These are phyloP conservation scores for Cocos nucifera DNA, from an alignment of 176 grass and related monocot genomes.

Conservation along the genomic window DNA sequence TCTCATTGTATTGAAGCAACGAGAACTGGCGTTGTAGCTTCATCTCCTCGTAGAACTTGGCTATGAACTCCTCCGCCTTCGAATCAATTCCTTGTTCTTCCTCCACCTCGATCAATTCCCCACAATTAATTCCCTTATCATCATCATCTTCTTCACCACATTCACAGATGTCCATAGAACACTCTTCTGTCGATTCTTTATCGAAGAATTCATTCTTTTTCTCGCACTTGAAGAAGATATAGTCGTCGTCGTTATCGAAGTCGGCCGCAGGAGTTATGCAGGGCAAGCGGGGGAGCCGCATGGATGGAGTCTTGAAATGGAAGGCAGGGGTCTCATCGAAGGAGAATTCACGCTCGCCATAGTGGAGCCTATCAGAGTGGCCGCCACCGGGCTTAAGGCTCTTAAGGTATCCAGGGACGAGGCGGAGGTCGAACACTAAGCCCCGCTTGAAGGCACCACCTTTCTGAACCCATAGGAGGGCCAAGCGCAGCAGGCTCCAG, in stretches of 20 bases:
- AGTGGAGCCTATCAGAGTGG: slow-evolving; percentile 15
- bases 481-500: too few species aligned
- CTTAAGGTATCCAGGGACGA: slow-evolving; percentile 12
- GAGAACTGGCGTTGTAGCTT: slow-evolving; percentile 64
- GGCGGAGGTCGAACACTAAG: slow-evolving; percentile 8
- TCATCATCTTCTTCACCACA: not conserved
- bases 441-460: slow-evolving; percentile 34
- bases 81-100: slow-evolving; percentile 48
- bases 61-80: slow-evolving; percentile 84
- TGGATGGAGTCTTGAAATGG: slow-evolving; percentile 51
- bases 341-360: slow-evolving; percentile 76
- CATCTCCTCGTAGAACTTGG: slow-evolving; percentile 67
- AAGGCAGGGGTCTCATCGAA: slow-evolving; percentile 77
- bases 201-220: not conserved
- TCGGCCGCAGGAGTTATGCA: slow-evolving; percentile 44
- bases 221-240: slow-evolving; percentile 26
- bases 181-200: too few species aligned
- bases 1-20: slow-evolving; percentile 56
- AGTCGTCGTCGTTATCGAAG: slow-evolving; percentile 25
- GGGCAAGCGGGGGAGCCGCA: slow-evolving; percentile 52
- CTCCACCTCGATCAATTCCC: not conserved
- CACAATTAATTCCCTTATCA: not conserved
- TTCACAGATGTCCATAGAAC: too few species aligned
- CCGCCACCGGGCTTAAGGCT: slow-evolving; percentile 15
- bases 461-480: not conserved